These are phyloP conservation scores for Colletotrichum orchidophilum DNA, from an alignment of 2,329 filamentous ascomycete species.

Conservation along the genomic window DNA sequence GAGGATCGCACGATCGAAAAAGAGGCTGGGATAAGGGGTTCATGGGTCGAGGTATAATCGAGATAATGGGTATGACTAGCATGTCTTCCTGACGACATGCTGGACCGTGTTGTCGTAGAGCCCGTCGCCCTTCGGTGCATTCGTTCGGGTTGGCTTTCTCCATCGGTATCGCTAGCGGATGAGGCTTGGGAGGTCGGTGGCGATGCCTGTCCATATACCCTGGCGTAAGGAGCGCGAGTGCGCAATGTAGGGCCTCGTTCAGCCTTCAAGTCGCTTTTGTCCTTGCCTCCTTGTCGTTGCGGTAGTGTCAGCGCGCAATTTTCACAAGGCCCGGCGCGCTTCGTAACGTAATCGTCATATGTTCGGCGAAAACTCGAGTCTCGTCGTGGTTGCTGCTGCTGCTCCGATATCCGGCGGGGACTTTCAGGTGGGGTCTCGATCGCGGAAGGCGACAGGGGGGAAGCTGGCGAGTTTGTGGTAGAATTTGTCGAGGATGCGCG, in stretches of 20 bases:
- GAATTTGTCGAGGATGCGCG: constrained; percentile 48
- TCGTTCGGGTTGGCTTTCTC: constrained; percentile 55
- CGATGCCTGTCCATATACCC: constrained; percentile 63
- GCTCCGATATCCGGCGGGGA: constrained; percentile 54
- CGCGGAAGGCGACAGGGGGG: constrained; percentile 48
- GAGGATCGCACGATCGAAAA: constrained; percentile 75
- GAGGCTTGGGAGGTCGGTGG: constrained; percentile 63
- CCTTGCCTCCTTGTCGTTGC: constrained; percentile 49
- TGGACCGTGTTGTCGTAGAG: constrained; percentile 62
- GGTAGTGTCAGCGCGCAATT: constrained; percentile 76
- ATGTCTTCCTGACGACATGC: constrained; percentile 64
- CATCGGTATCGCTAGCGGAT: constrained; percentile 59
- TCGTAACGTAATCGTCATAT: constrained; percentile 72
- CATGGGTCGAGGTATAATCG: constrained; percentile 75
- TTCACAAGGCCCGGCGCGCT: constrained; percentile 71
- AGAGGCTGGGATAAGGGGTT: constrained; percentile 67
- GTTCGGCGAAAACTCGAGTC: constrained; percentile 70
- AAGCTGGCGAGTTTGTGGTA: constrained; percentile 42
- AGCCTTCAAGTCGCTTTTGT: constrained; percentile 44
- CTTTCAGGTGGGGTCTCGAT: constrained; percentile 69
- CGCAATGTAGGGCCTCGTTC: constrained; percentile 65
- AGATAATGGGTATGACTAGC: constrained; percentile 70
- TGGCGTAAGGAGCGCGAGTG: constrained; percentile 68
- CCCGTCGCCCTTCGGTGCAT: constrained; percentile 54
- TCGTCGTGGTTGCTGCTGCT: constrained; percentile 49